Percentiles rank a stretch among this genome's conserved stretches.
phyloP scores from a whole-genome alignment of 2,329 filamentous ascomycete genomes.

The Verticillium nonalfalfae region DNA sequence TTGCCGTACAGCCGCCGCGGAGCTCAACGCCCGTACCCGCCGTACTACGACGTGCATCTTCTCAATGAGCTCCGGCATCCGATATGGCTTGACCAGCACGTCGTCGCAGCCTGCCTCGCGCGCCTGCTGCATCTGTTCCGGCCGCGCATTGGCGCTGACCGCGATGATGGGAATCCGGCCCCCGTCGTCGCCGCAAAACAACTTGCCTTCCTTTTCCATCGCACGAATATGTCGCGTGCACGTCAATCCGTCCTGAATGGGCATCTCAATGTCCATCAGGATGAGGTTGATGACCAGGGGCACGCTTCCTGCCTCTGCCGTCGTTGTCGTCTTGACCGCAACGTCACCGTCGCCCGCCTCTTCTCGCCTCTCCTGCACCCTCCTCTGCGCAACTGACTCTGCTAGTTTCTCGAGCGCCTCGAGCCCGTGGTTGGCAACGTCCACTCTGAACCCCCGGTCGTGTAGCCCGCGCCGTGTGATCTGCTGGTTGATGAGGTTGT shows the following conservation, averaged over 20 bases:
- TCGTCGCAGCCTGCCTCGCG: slow-evolving; percentile 51
- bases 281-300: slow-evolving; percentile 50
- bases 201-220: slow-evolving; percentile 46
- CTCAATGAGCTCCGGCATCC: slow-evolving; percentile 53
- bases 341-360: slow-evolving; percentile 1
- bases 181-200: slow-evolving; percentile 34
- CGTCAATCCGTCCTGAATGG: slow-evolving; percentile 63
- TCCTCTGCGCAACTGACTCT: slow-evolving; percentile 16
- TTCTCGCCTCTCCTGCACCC: background rate
- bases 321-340: background rate
- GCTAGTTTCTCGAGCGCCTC: slow-evolving; percentile 46
- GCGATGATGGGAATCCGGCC: slow-evolving; percentile 57
- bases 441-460: slow-evolving; percentile 41
- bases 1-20: background rate
- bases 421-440: slow-evolving; percentile 50
- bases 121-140: slow-evolving; percentile 51
- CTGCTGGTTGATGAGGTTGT: slow-evolving; percentile 55
- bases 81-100: slow-evolving; percentile 67
- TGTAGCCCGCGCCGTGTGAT: slow-evolving; percentile 45
- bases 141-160: slow-evolving; percentile 61
- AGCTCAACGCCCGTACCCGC: slow-evolving; percentile 14
- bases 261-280: slow-evolving; percentile 75
- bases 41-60: slow-evolving; percentile 49
- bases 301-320: background rate
- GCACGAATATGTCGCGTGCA: slow-evolving; percentile 60